Base-by-base conservation (phyloP, 805 yeast genomes). In the Pichia paraexigua region DNA sequence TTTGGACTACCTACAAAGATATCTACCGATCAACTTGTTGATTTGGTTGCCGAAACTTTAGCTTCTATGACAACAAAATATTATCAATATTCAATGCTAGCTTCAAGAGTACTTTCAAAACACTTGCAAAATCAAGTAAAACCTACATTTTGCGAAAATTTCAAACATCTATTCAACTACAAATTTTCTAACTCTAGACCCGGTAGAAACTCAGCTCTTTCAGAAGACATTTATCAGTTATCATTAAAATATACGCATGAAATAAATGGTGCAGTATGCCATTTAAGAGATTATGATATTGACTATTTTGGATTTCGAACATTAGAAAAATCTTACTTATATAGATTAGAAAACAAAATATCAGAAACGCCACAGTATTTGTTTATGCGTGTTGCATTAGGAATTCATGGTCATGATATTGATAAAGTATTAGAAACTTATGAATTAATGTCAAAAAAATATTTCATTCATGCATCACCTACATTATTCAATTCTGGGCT, bases 401-500 rank as follows among this genome's bases (percentile, higher is more conserved):
- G 97, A 41, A 88, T 92, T 50, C 97, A 92, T 63, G 87, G 85
- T 41, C 70, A 71, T 44, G 78, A 87, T 63, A 69, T 88, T 22
- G 77, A 76, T 41, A 71, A 73, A 18, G 95, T 80, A 4, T 61
- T 83, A 13, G 95, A 91, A 68, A 89, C 97, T 13, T 92, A 91
- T 68, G 78, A 86, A 58, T 71, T 85, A 61, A 91, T 92, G 97
- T 87, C 96, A 5, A 72, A 75, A 61, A 86, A 85, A 67, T 87
- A 82, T 65, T 89, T 92, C 71, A 87, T 91, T 46, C 98, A 92
- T 65, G 97, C 96, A 4, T 87, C 97, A 9, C 98, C 99, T 12
- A 92, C 99, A 1, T 72, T 92, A 53, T 92, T 87, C 76, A 91
- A 91, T 62, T 87, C 97, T 1, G 98, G 97, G 47, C 88, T 96